Conservation (phyloP, 495 filamentous ascomycete species). For the Penicillium steckii region DNA sequence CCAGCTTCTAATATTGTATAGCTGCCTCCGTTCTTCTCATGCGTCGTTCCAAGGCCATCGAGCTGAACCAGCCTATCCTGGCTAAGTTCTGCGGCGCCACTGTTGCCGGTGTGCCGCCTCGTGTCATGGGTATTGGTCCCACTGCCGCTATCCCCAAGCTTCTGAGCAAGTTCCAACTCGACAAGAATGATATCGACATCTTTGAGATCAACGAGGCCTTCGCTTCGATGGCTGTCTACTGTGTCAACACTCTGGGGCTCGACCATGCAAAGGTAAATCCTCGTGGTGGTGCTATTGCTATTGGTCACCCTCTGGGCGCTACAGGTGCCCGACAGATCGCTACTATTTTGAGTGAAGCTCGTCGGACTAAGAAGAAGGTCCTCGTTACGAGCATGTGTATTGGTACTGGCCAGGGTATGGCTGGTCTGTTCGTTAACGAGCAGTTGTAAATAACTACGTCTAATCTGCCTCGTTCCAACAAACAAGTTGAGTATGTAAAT, state of each 20-base stretch:
- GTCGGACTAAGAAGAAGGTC: slow-evolving; percentile 78
- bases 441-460: slow-evolving; percentile 40
- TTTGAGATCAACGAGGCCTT: slow-evolving; percentile 98
- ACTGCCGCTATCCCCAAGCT: slow-evolving; percentile 94
- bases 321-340: slow-evolving; percentile 81
- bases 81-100: slow-evolving; percentile 94
- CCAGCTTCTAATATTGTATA: slow-evolving; percentile 16
- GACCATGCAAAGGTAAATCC: slow-evolving; percentile 88
- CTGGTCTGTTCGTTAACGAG: slow-evolving; percentile 81
- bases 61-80: slow-evolving; percentile 86
- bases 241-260: slow-evolving; percentile 70
- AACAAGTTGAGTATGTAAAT: not conserved
- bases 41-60: slow-evolving; percentile 85
- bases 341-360: slow-evolving; percentile 78
- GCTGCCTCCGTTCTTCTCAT: slow-evolving; percentile 90
- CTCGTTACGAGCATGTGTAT: slow-evolving; percentile 87
- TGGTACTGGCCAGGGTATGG: slow-evolving; percentile 82
- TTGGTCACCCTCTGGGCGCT: slow-evolving; percentile 80
- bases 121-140: slow-evolving; percentile 97
- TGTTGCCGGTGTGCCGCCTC: slow-evolving; percentile 81
- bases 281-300: slow-evolving; percentile 74
- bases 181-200: slow-evolving; percentile 81
- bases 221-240: slow-evolving; percentile 96
- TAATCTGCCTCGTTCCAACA: not conserved
- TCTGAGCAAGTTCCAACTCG: slow-evolving; percentile 72